phyloP scores from a whole-genome alignment of 768 basidiomycete genomes.

The Leccinum truebloodii region DNA sequence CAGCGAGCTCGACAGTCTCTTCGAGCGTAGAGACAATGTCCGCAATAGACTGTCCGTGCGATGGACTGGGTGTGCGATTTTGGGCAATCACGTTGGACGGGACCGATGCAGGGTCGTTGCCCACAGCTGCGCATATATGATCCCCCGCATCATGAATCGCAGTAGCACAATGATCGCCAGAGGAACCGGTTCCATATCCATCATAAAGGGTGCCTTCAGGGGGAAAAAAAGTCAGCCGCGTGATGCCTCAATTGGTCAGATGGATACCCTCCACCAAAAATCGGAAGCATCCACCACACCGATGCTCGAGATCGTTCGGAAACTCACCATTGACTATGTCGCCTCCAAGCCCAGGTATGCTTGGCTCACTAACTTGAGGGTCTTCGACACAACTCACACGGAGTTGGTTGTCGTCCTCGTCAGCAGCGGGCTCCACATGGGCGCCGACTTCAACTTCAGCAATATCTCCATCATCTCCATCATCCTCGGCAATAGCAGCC shows the following conservation, averaged over 20 bases:
- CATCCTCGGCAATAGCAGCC: constrained; percentile 81
- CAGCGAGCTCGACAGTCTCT: constrained; percentile 19
- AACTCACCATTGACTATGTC: constrained; percentile 55
- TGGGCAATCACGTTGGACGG: constrained; percentile 22
- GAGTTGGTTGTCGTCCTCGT: constrained; percentile 47
- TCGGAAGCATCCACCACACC: constrained; percentile 49
- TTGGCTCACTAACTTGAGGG: constrained; percentile 37
- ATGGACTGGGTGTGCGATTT: constrained; percentile 13
- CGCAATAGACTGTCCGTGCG: constrained; percentile 23
- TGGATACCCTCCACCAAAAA: constrained; percentile 43
- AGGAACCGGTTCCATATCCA: constrained; percentile 37
- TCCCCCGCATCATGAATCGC: constrained; percentile 18
- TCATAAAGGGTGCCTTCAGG: constrained; percentile 44
- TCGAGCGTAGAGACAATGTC: constrained; percentile 23
- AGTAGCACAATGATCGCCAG: constrained; percentile 24
- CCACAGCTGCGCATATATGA: constrained; percentile 19
- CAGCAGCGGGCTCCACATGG: constrained; percentile 46
- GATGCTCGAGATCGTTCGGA: constrained; percentile 33
- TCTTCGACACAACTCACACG: constrained; percentile 44
- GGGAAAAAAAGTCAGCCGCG: constrained; percentile 52
- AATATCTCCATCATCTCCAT: constrained; percentile 62
- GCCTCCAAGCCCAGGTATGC: constrained; percentile 35
- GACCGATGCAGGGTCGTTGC: constrained; percentile 29
- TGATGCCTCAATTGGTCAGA: constrained; percentile 43
- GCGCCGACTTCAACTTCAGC: constrained; percentile 58